Percentiles rank a stretch among this genome's conserved stretches.
Evolutionary conservation across 805 yeast genomes (phyloP).

Genomic region (Yamadazyma kitorensis): DNA sequence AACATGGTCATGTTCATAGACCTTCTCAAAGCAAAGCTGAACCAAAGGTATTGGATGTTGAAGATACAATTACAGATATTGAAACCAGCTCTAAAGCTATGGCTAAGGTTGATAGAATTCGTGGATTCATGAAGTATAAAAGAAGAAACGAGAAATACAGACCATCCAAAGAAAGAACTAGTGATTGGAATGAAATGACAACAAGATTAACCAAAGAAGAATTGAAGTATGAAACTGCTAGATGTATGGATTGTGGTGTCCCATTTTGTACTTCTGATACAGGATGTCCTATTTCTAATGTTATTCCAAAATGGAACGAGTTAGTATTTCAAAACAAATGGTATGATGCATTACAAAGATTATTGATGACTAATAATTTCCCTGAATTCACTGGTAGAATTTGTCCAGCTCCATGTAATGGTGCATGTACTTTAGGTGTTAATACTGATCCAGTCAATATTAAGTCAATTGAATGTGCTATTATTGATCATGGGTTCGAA

Average conservation of each 20-base stretch:
- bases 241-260: conserved; percentile 99
- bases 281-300: conserved; percentile 96
- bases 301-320: conserved; percentile 98
- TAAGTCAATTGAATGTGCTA: conserved; percentile 92
- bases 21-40: conserved; percentile 44
- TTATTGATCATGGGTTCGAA: conserved; percentile 93
- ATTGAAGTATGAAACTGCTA: conserved; percentile 85
- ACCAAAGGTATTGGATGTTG: conserved; percentile 86
- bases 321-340: conserved; percentile 92
- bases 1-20: conserved; percentile 46
- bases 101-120: conserved; percentile 68
- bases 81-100: conserved; percentile 61
- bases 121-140: conserved; percentile 92
- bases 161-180: conserved; percentile 66
- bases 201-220: conserved; percentile 80
- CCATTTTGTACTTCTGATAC: conserved; percentile 98
- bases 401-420: conserved; percentile 99
- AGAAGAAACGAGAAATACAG: conserved; percentile 87
- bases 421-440: conserved; percentile 89
- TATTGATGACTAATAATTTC: conserved; percentile 95
- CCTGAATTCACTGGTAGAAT: conserved; percentile 98
- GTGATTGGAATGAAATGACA: conserved; percentile 92
- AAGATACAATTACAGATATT: conserved; percentile 78
- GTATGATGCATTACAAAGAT: conserved; percentile 88
- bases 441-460: conserved; percentile 95